Conservation (phyloP, 176 grass and related monocot genomes). For the Bromus sterilis region DNA sequence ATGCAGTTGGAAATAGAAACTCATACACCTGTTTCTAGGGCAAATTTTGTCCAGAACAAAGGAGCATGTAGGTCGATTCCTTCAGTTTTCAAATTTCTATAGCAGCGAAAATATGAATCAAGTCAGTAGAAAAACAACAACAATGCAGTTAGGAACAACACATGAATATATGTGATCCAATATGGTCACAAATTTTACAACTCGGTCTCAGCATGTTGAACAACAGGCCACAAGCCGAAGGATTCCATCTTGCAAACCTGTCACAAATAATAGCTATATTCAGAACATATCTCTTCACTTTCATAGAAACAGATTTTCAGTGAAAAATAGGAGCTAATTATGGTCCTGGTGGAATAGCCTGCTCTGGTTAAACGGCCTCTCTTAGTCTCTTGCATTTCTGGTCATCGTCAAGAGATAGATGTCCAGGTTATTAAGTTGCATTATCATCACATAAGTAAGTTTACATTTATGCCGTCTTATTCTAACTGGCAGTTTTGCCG, state of each 20-base stretch:
- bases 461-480: not conserved
- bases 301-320: not conserved
- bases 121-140: not conserved
- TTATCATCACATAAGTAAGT: not conserved
- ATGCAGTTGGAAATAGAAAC: not conserved
- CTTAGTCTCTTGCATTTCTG: not conserved
- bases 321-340: not conserved
- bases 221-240: not conserved
- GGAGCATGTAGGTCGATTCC: not conserved
- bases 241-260: slow-evolving; percentile 24
- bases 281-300: not conserved
- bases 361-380: not conserved
- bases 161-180: slow-evolving; percentile 1
- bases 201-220: not conserved
- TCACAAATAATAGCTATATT: not conserved
- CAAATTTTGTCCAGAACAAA: not conserved
- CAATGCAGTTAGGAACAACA: not conserved
- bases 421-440: not conserved
- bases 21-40: not conserved
- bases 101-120: not conserved
- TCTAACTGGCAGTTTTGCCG: not conserved
- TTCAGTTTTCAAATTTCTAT: not conserved
- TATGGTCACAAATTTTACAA: slow-evolving; percentile 18
- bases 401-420: not conserved
- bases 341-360: not conserved